Conservation (phyloP, 1,284 basidiomycete species). For the Microbotryum saponariae region DNA sequence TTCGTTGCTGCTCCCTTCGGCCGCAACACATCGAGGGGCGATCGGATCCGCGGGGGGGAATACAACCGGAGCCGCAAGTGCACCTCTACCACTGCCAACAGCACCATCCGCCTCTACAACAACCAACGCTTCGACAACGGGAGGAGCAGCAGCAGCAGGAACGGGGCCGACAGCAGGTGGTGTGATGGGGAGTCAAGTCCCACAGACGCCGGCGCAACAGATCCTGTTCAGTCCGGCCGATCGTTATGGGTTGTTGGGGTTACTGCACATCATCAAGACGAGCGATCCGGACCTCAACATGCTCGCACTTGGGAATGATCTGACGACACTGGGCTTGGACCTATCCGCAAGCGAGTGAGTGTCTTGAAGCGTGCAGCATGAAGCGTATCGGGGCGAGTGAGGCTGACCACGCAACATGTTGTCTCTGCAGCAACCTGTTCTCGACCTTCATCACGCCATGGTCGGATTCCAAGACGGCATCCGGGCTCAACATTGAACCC, state of each 20-base stretch:
- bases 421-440: conserved; percentile 63
- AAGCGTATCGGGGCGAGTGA: not conserved
- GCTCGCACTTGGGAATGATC: conserved; percentile 81
- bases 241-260: conserved; percentile 82
- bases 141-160: not conserved
- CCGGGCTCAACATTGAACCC: conserved; percentile 70
- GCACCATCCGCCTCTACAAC: not conserved
- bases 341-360: conserved; percentile 55
- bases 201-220: conserved; percentile 74
- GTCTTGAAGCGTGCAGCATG: conserved; percentile 22
- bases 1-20: conserved; percentile 13
- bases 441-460: conserved; percentile 94
- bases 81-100: not conserved
- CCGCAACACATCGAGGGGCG: conserved; percentile 11
- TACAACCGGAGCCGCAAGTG: no score
- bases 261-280: conserved; percentile 86
- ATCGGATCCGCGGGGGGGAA: no score
- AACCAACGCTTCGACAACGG: not conserved
- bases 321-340: conserved; percentile 87
- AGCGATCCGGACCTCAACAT: conserved; percentile 76
- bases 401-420: not conserved
- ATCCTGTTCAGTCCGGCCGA: conserved; percentile 89
- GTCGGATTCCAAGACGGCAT: conserved; percentile 61
- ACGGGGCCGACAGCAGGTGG: not conserved
- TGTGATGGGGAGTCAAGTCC: conserved; percentile 6